Conservation (phyloP, 345 rosid genomes). For the Citrus inodora region DNA sequence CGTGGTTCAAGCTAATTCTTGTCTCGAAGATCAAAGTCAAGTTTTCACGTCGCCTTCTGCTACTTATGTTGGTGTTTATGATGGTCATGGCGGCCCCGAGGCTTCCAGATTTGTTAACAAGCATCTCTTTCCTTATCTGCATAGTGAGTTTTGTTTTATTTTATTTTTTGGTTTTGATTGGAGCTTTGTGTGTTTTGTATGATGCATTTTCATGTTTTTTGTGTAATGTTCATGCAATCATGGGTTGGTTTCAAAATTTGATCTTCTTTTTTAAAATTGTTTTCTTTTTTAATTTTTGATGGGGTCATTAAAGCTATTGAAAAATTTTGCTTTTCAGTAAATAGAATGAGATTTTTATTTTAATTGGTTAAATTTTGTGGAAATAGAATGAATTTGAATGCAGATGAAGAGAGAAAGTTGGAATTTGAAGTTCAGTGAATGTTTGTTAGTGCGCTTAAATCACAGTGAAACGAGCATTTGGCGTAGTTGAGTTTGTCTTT, state of each 20-base stretch:
- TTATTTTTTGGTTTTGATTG: neutral
- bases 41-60: slow-evolving; percentile 72
- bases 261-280: neutral
- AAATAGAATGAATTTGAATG: neutral
- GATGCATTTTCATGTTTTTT: neutral
- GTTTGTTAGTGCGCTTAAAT: neutral
- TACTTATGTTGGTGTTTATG: slow-evolving; percentile 86
- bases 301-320: neutral
- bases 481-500: neutral
- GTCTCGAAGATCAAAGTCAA: slow-evolving; percentile 88
- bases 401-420: neutral
- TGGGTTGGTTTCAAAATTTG: neutral
- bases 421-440: neutral
- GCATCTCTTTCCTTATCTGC: slow-evolving; percentile 73
- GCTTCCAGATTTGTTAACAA: slow-evolving; percentile 88
- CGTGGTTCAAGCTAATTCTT: slow-evolving; percentile 84
- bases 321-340: neutral
- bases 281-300: neutral
- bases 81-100: slow-evolving; percentile 98
- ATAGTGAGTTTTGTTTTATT: slow-evolving; percentile 39
- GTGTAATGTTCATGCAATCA: neutral
- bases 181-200: neutral
- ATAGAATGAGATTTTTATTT: too few relatives aligned
- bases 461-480: neutral
- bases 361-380: too few relatives aligned